Evolutionary conservation across 2,329 filamentous ascomycete genomes (phyloP).

Genomic region (Monilinia aucupariae): DNA sequence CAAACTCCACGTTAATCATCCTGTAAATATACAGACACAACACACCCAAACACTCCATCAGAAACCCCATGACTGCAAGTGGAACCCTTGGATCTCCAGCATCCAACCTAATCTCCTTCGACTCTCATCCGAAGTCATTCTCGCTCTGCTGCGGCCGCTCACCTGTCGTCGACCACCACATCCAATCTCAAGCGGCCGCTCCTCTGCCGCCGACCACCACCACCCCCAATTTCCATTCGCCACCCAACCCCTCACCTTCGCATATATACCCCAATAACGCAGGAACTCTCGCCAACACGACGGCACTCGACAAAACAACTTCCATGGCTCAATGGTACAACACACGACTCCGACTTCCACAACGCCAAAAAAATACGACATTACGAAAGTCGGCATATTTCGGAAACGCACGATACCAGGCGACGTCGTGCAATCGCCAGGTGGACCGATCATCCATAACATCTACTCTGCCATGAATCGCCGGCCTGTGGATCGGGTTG

Average conservation of each 20-base stretch:
- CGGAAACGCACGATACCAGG: not conserved
- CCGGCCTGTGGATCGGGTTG: too few relatives aligned
- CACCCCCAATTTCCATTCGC: not conserved
- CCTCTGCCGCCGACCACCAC: not conserved
- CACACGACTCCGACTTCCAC: not conserved
- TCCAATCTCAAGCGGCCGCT: not conserved
- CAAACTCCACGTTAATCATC: not conserved
- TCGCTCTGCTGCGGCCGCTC: not conserved
- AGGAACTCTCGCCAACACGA: not conserved
- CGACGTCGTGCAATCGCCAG: too few relatives aligned
- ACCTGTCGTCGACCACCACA: not conserved
- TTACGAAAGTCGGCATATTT: not conserved
- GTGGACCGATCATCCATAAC: too few relatives aligned
- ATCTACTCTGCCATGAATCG: too few relatives aligned
- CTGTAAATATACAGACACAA: not conserved
- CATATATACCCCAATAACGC: not conserved
- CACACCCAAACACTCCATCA: not conserved
- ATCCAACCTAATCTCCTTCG: not conserved
- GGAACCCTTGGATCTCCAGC: not conserved
- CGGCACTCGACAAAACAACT: not conserved
- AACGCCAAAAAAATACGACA: not conserved
- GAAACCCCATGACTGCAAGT: not conserved
- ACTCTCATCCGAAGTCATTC: not conserved
- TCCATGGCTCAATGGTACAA: constrained; percentile 1
- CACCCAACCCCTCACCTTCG: not conserved